These are phyloP conservation scores for Trichoderma pleuroti DNA, from an alignment of 2,329 filamentous ascomycete genomes.

Conservation along the genomic window DNA sequence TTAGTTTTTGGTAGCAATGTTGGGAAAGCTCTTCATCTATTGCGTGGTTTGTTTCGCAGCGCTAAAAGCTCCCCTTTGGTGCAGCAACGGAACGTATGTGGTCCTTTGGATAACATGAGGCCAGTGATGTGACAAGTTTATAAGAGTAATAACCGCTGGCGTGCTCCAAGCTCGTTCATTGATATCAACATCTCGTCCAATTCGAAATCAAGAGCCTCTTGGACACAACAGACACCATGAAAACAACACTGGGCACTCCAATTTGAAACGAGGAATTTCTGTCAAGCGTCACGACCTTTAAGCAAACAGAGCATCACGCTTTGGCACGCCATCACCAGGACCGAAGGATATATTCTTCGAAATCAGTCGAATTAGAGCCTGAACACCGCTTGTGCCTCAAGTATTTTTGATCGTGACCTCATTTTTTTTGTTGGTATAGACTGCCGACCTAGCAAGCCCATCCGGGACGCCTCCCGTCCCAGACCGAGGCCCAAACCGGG, in stretches of 20 bases:
- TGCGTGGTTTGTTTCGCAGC: not conserved
- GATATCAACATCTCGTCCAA: not conserved
- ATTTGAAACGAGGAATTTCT: too few relatives aligned
- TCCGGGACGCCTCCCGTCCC: constrained; percentile 33
- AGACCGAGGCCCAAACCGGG: constrained; percentile 37
- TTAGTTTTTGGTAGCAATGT: not conserved
- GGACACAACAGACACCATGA: not conserved
- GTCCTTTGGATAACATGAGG: not conserved
- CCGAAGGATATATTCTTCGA: not conserved
- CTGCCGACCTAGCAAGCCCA: constrained; percentile 33
- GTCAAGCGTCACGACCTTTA: not conserved
- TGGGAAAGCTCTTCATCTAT: not conserved
- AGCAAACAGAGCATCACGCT: not conserved
- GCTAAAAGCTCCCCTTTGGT: not conserved
- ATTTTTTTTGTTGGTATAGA: constrained; percentile 33
- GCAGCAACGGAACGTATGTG: not conserved
- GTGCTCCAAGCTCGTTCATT: not conserved
- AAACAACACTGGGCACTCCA: not conserved
- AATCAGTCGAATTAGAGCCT: constrained; percentile 18
- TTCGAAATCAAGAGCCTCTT: not conserved
- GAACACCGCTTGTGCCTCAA: constrained; percentile 16
- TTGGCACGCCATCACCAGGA: not conserved
- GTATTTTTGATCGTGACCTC: constrained; percentile 36
- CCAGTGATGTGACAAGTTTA: not conserved
- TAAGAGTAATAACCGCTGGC: not conserved